Percentiles rank a stretch among this genome's conserved stretches.
Conservation (phyloP, 2,329 filamentous ascomycete genomes). For the Hymenoscyphus repandus region DNA sequence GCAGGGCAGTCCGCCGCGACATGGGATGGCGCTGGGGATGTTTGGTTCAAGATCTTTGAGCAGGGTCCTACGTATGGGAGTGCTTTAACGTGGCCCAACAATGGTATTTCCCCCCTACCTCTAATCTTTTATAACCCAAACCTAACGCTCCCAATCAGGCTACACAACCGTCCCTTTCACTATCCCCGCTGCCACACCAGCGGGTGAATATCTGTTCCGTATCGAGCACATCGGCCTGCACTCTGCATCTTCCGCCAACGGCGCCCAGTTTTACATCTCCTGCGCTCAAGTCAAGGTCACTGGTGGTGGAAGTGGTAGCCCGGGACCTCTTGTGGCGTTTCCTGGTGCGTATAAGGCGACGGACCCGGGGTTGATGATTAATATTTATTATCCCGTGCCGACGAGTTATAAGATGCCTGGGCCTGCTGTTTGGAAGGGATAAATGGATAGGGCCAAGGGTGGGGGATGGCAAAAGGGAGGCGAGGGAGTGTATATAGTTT, state of each 20-base stretch:
- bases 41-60: slow-evolving; percentile 29
- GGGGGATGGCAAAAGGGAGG: neutral
- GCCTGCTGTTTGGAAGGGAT: slow-evolving; percentile 24
- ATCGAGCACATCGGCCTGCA: slow-evolving; percentile 30
- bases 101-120: slow-evolving; percentile 12
- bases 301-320: slow-evolving; percentile 32
- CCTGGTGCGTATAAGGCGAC: slow-evolving; percentile 31
- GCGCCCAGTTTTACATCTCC: slow-evolving; percentile 25
- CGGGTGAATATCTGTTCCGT: slow-evolving; percentile 20
- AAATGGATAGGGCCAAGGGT: neutral
- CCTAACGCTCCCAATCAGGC: slow-evolving; percentile 7
- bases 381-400: slow-evolving; percentile 33
- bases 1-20: slow-evolving; percentile 20
- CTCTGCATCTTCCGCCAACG: slow-evolving; percentile 6
- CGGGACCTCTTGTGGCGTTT: slow-evolving; percentile 31
- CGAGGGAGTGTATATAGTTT: neutral
- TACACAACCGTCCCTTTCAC: slow-evolving; percentile 18
- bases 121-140: neutral
- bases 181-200: slow-evolving; percentile 33
- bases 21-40: slow-evolving; percentile 23
- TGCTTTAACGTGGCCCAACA: slow-evolving; percentile 23
- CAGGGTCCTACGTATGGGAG: slow-evolving; percentile 18
- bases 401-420: slow-evolving; percentile 24
- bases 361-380: slow-evolving; percentile 30
- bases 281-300: slow-evolving; percentile 38